These are phyloP conservation scores for Colletotrichum theobromicola DNA, from an alignment of 2,329 filamentous ascomycete species.

Conservation along the genomic window DNA sequence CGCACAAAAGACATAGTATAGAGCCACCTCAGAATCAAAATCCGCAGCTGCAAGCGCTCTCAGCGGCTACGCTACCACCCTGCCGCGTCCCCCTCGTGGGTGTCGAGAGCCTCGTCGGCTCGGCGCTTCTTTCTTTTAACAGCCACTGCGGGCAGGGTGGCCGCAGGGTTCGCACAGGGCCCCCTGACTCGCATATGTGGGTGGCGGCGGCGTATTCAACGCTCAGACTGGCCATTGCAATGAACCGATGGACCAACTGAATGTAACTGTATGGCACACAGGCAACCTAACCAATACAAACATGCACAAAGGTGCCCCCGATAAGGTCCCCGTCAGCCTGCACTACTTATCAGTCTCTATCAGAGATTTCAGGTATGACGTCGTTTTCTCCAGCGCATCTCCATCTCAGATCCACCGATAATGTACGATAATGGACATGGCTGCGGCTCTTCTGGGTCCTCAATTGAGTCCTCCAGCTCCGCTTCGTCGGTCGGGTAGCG, in stretches of 20 bases:
- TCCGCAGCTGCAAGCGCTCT: slow-evolving; percentile 16
- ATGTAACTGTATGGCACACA: not conserved
- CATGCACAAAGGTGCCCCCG: not conserved
- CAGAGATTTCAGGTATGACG: slow-evolving; percentile 15
- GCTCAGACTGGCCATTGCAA: not conserved
- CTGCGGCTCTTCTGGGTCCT: slow-evolving; percentile 12
- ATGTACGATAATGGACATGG: slow-evolving; percentile 9
- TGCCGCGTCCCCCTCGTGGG: not conserved
- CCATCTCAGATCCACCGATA: slow-evolving; percentile 14
- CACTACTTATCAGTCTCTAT: slow-evolving; percentile 9
- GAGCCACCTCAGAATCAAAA: no score
- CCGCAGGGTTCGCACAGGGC: slow-evolving; percentile 12
- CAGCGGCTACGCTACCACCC: slow-evolving; percentile 1
- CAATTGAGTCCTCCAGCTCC: not conserved
- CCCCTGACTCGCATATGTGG: slow-evolving; percentile 16
- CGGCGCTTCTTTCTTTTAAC: slow-evolving; percentile 1
- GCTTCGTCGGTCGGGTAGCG: not conserved
- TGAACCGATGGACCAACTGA: not conserved
- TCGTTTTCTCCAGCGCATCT: slow-evolving; percentile 6
- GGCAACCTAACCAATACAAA: not conserved
- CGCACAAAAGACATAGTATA: not conserved
- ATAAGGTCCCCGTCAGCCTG: not conserved
- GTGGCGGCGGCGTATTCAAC: not conserved
- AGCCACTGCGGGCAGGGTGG: not conserved
- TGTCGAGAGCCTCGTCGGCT: not conserved